A percentile compares a stretch with the other conserved stretches of the same genome.
Evolutionary conservation across 345 rosid genomes (phyloP).

Genomic region (Camelina sativa): DNA sequence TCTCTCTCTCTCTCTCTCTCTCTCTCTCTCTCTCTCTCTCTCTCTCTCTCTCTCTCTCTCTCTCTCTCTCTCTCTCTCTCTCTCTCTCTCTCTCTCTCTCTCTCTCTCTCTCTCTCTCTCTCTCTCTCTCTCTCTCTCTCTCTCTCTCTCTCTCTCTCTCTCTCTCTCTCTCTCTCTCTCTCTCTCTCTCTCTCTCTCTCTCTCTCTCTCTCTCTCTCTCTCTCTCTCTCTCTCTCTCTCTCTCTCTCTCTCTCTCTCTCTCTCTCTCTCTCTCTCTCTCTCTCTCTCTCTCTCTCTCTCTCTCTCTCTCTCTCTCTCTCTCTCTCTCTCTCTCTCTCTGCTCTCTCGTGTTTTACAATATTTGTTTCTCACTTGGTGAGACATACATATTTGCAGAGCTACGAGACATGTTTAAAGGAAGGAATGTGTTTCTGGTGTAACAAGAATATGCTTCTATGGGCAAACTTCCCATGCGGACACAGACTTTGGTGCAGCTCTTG

Average conservation of each 20-base stretch:
- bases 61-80: constrained; percentile 9
- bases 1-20: background rate
- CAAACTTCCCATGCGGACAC: constrained; percentile 76
- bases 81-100: constrained; percentile 9
- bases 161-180: constrained; percentile 9
- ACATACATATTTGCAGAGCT: constrained; percentile 46
- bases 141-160: constrained; percentile 9
- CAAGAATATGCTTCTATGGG: constrained; percentile 52
- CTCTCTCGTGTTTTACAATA: background rate
- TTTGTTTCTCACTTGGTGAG: constrained; percentile 4
- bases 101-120: constrained; percentile 9
- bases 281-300: constrained; percentile 9
- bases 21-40: background rate
- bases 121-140: constrained; percentile 9
- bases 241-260: constrained; percentile 9
- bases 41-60: constrained; percentile 9
- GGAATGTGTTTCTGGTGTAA: constrained; percentile 75
- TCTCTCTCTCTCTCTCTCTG: background rate
- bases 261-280: constrained; percentile 9
- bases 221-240: constrained; percentile 9
- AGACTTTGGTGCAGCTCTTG: constrained; percentile 75
- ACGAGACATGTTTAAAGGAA: constrained; percentile 44
- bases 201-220: constrained; percentile 9
- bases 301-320: constrained; percentile 9
- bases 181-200: constrained; percentile 9